phyloP scores from a whole-genome alignment of 2,329 filamentous ascomycete genomes.

The Cordyceps cicadae region DNA sequence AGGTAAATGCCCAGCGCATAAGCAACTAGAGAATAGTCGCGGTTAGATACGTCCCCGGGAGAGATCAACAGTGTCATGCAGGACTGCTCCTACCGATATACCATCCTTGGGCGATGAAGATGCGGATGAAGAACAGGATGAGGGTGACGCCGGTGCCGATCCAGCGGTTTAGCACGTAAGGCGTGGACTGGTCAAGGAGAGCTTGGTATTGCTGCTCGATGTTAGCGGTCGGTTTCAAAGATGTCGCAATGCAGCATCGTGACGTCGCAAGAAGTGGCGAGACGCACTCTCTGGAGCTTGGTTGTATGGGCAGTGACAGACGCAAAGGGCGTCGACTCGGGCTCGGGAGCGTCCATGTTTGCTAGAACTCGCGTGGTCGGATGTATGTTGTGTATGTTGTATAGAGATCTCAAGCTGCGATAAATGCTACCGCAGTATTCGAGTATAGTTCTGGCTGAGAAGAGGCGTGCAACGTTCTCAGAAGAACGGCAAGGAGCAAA shows the following conservation, averaged over 20 bases:
- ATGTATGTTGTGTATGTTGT: too few species aligned
- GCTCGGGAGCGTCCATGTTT: conserved; percentile 76
- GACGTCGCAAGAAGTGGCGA: background rate
- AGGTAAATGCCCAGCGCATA: conserved; percentile 98
- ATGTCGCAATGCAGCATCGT: background rate
- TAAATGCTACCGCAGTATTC: background rate
- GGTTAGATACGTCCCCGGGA: background rate
- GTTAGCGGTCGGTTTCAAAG: conserved; percentile 16
- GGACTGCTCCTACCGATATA: conserved; percentile 67
- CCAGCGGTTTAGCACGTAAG: conserved; percentile 86
- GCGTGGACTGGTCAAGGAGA: conserved; percentile 87
- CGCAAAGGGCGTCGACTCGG: conserved; percentile 85
- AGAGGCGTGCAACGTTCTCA: background rate
- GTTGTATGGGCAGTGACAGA: conserved; percentile 81
- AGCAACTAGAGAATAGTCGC: conserved; percentile 53
- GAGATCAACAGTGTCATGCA: background rate
- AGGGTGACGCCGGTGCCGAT: conserved; percentile 69
- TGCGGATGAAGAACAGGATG: conserved; percentile 76
- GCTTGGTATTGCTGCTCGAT: conserved; percentile 74
- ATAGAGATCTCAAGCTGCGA: background rate
- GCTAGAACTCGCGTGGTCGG: background rate
- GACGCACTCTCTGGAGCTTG: conserved; percentile 60
- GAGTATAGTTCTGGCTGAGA: background rate
- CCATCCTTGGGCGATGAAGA: conserved; percentile 92
- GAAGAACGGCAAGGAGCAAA: background rate